Percentiles rank a stretch among this genome's conserved stretches.
Evolutionary conservation across 2,329 filamentous ascomycete species (phyloP).

Genomic region (Epichloe typhina): DNA sequence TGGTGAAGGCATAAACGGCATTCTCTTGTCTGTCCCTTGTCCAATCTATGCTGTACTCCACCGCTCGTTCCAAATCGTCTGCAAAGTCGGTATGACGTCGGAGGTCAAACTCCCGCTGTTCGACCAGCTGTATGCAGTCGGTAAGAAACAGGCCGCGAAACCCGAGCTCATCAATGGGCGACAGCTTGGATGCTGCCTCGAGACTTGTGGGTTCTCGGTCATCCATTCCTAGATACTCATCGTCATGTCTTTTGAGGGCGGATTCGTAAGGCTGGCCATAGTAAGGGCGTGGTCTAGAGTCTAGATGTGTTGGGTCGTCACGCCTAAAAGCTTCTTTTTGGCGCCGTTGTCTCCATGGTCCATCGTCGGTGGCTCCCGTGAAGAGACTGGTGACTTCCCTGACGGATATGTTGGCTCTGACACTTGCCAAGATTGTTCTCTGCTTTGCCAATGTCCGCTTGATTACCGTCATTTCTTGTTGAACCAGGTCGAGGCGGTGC

Average conservation of each 20-base stretch:
- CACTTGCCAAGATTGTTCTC: constrained; percentile 15
- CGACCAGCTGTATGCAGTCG: constrained; percentile 25
- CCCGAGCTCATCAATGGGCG: constrained; percentile 24
- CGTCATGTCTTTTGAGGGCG: constrained; percentile 1
- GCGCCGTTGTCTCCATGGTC: not conserved
- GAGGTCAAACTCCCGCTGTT: constrained; percentile 23
- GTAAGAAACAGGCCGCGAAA: constrained; percentile 25
- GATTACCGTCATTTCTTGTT: constrained; percentile 27
- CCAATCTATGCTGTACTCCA: constrained; percentile 23
- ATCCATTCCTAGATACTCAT: constrained; percentile 12
- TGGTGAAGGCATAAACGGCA: constrained; percentile 35
- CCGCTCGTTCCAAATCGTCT: constrained; percentile 17
- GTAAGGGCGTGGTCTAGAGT: not conserved
- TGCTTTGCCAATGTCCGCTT: constrained; percentile 22
- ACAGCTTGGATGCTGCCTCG: constrained; percentile 20
- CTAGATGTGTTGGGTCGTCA: not conserved
- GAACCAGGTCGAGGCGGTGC: constrained; percentile 25
- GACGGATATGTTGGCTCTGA: constrained; percentile 12
- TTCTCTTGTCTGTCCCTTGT: constrained; percentile 32
- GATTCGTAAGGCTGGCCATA: not conserved
- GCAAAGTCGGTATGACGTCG: constrained; percentile 17
- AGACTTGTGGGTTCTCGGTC: constrained; percentile 14
- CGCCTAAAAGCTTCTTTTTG: not conserved
- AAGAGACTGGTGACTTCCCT: constrained; percentile 9
- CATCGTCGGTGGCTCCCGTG: constrained; percentile 6